Conservation (phyloP, 306 rosid genomes). For the Alnus rubra region DNA sequence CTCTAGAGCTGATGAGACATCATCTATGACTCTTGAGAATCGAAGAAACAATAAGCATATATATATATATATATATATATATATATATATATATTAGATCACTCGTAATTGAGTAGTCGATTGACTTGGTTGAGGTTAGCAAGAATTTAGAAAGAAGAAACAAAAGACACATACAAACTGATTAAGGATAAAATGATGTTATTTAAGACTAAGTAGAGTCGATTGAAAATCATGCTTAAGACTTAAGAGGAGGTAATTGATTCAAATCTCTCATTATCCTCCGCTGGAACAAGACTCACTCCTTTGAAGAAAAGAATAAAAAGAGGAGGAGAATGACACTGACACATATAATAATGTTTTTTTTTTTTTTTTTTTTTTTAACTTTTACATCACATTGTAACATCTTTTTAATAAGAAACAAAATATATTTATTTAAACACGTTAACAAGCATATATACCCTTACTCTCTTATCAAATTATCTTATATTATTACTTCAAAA, state of each 20-base stretch:
- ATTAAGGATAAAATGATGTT: not conserved
- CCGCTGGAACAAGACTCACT: no score
- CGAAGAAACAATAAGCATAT: not conserved
- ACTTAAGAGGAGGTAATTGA: not conserved
- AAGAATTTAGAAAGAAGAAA: not conserved
- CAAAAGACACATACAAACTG: not conserved
- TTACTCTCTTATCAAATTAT: no score
- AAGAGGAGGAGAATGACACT: no score
- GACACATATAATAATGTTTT: no score
- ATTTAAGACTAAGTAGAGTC: not conserved
- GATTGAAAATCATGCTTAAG: not conserved
- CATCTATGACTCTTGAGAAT: not conserved
- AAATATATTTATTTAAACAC: no score
- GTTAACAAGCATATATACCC: no score
- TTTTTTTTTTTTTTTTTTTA: no score
- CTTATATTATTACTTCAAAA: no score
- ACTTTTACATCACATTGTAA: no score
- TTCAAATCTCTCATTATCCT: no score
- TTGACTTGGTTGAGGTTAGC: not conserved
- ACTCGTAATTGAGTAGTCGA: not conserved
- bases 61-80: not conserved
- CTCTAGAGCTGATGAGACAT: not conserved
- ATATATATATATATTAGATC: not conserved
- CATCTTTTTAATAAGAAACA: no score
- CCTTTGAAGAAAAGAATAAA: no score